A percentile compares a stretch with the other conserved stretches of the same genome.
These are phyloP conservation scores for Stachybotrys echinatus DNA, from an alignment of 2,329 filamentous ascomycete genomes.

Conservation along the genomic window DNA sequence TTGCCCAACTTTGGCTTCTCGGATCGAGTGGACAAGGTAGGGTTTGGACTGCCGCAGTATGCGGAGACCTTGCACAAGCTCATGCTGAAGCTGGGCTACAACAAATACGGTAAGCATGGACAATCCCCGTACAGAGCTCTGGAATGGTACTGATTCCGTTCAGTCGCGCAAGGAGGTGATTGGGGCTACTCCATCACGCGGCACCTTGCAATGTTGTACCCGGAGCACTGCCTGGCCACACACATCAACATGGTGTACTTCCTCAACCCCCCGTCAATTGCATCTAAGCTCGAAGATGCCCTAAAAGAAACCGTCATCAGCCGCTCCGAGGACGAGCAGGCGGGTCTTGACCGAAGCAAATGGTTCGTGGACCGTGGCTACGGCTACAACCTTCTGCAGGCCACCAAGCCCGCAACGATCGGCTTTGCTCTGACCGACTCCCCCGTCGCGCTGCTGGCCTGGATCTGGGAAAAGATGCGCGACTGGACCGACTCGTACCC, in stretches of 20 bases:
- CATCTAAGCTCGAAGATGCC: conserved; percentile 50
- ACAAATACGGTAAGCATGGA: conserved; percentile 29
- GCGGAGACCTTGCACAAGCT: conserved; percentile 59
- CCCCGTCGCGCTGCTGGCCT: conserved; percentile 62
- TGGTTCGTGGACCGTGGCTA: not conserved
- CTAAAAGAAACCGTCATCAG: conserved; percentile 48
- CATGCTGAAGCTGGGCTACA: conserved; percentile 61
- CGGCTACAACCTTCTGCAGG: conserved; percentile 2
- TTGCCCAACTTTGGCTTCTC: conserved; percentile 47
- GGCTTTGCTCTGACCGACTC: conserved; percentile 62
- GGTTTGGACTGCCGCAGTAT: conserved; percentile 26
- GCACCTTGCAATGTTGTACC: conserved; percentile 54
- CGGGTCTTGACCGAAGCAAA: not conserved
- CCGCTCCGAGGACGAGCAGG: conserved; percentile 26
- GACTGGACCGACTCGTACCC: conserved; percentile 67
- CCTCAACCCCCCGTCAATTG: conserved; percentile 39
- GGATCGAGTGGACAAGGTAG: conserved; percentile 19
- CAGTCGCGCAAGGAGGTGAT: conserved; percentile 59
- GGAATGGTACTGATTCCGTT: not conserved
- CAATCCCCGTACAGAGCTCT: not conserved
- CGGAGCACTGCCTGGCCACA: conserved; percentile 41
- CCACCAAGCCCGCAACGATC: conserved; percentile 64
- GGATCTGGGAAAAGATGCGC: conserved; percentile 73
- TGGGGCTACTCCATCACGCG: conserved; percentile 66
- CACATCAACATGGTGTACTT: conserved; percentile 53